Evolutionary conservation across 768 basidiomycete genomes (phyloP), one percentile per base, ranked within the genome.

Genomic region (Crucibulum laeve): DNA sequence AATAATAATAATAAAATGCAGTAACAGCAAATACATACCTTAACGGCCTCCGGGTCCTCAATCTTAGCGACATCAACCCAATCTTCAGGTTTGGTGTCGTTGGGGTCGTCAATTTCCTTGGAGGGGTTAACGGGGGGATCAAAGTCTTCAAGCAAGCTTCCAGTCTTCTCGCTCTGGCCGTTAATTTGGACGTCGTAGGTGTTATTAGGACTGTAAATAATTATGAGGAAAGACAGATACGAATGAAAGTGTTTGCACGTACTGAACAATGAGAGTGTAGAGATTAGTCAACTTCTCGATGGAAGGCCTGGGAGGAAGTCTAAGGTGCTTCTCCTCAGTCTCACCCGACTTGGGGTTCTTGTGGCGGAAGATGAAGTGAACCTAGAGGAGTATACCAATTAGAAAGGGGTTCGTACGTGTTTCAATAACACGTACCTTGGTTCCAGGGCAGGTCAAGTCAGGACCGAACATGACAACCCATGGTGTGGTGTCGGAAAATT

Each of bases 341-440:
- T 92, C 91, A 54, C 91, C 91, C 35, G 87, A 91, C 56, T 87
- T 77, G 25, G 96, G 95, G 74, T 82, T 94, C 73, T 86, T 83
- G 77, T 97, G 88, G 56, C 93, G 90, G 91, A 99, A 95, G 70
- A 99, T 99, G 69, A 99, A 97, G 77, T 99, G 96, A 40, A 97
- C 74, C 89, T 94, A 58, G 6, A 15, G 32, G 26, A 38, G 48
- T 15, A 44, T 23, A 45, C 30, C 43, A 44, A 45, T 22, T 38
- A 47, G 13, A 17, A 21, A 22, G 25, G 11, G 40, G 38, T 30
- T 4, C 32, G 19, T 13, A 13, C 5, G 3, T 25, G 4, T 25
- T 21, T n/a, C 17, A 40, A n/a, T 1, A 19, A 18, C 22, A 51
- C 67, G 15, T 51, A 87, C 90, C 84, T 91, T 92, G 50, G 85